A percentile compares a stretch with the other conserved stretches of the same genome.
These are phyloP conservation scores for Cyclotella sp. DNA, from an alignment of 108 stramenopile species.

Conservation along the genomic window DNA sequence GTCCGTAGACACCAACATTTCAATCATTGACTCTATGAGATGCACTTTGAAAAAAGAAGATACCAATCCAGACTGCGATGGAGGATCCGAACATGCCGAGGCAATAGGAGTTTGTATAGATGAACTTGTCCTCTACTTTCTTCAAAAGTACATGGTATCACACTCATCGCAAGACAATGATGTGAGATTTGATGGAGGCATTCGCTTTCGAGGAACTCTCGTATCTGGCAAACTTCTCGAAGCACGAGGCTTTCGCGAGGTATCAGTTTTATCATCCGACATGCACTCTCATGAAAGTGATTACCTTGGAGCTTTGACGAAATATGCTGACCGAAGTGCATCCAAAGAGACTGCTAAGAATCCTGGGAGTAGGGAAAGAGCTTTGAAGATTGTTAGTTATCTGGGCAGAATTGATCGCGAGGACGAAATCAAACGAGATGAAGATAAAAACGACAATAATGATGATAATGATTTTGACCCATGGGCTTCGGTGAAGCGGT, in stretches of 20 bases:
- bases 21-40: conserved; percentile 75
- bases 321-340: conserved; percentile 66
- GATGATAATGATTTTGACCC: conserved; percentile 71
- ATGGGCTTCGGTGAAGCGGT: conserved; percentile 69
- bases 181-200: conserved; percentile 66
- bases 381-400: conserved; percentile 72
- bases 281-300: conserved; percentile 84
- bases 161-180: neutral
- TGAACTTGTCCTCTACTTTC: conserved; percentile 59
- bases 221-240: conserved; percentile 67
- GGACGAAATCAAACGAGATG: conserved; percentile 24
- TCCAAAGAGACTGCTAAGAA: conserved; percentile 48
- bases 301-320: conserved; percentile 61
- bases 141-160: conserved; percentile 33
- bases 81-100: conserved; percentile 81
- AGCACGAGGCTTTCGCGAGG: conserved; percentile 75
- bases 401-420: conserved; percentile 69
- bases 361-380: conserved; percentile 72
- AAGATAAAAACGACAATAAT: conserved; percentile 23
- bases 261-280: conserved; percentile 61
- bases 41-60: conserved; percentile 84
- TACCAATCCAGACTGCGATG: conserved; percentile 75
- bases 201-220: conserved; percentile 83
- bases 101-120: conserved; percentile 80
- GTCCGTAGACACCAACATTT: conserved; percentile 41